phyloP scores from a whole-genome alignment of 2,329 filamentous ascomycete genomes.

The Escovopsis weberi region DNA sequence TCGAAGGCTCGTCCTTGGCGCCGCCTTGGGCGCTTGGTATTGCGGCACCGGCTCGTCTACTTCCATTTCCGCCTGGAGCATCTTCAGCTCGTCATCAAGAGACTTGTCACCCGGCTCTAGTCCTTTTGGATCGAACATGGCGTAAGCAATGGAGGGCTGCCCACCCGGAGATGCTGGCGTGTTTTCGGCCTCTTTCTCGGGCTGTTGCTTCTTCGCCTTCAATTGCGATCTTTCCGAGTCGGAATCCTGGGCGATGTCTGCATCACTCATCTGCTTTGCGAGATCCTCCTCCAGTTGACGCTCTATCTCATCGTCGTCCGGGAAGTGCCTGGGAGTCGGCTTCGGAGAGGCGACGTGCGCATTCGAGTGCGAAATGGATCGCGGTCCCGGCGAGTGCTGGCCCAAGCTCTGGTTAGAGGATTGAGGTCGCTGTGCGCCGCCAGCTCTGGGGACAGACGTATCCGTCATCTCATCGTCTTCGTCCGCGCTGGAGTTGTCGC shows the following conservation, averaged over 20 bases:
- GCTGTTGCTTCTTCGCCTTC: constrained; percentile 11
- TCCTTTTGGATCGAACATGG: constrained; percentile 38
- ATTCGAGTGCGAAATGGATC: constrained; percentile 21
- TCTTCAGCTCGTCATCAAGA: constrained; percentile 36
- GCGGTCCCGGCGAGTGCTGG: constrained; percentile 27
- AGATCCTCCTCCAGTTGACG: constrained; percentile 51
- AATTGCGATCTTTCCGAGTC: constrained; percentile 28
- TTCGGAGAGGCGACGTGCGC: constrained; percentile 32
- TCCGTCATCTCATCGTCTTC: constrained; percentile 28
- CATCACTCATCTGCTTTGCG: constrained; percentile 38
- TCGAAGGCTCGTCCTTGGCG: constrained; percentile 34
- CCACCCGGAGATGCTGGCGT: constrained; percentile 8
- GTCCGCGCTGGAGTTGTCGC: constrained; percentile 24
- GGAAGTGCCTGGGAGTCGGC: constrained; percentile 26
- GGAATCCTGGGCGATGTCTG: constrained; percentile 31
- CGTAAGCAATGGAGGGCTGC: constrained; percentile 25
- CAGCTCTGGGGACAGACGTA: constrained; percentile 13
- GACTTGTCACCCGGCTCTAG: constrained; percentile 30
- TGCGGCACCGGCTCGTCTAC: constrained; percentile 21
- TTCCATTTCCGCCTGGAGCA: constrained; percentile 35
- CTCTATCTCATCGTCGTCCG: constrained; percentile 52
- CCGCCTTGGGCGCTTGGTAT: constrained; percentile 38
- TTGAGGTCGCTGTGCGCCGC: constrained; percentile 24
- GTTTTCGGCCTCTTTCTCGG: constrained; percentile 15
- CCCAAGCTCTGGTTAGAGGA: constrained; percentile 26